Percentiles rank a stretch among this genome's conserved stretches.
Conservation (phyloP, 345 rosid genomes). For the Theobroma cacao region DNA sequence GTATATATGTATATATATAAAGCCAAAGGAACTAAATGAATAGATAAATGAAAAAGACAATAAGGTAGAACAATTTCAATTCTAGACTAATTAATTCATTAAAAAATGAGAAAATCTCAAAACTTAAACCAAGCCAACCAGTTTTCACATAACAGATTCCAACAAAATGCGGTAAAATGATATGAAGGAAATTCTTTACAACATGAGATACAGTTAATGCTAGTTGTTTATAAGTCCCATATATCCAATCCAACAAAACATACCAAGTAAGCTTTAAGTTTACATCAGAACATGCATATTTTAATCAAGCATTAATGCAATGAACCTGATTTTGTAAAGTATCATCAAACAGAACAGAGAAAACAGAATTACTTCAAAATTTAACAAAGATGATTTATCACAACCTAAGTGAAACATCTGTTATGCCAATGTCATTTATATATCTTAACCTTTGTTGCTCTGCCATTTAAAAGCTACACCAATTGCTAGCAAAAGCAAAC, state of each 20-base stretch:
- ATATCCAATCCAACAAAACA: not conserved
- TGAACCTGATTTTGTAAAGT: not conserved
- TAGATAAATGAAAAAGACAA: no score
- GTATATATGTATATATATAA: no score
- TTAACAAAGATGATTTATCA: not conserved
- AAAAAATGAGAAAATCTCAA: not conserved
- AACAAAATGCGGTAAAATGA: not conserved
- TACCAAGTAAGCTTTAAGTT: not conserved
- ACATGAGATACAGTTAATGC: not conserved
- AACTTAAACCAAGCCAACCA: not conserved
- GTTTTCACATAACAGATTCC: slow-evolving; percentile 3
- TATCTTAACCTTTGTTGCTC: not conserved
- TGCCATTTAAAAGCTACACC: not conserved
- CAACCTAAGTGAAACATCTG: not conserved
- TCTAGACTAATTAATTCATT: not conserved
- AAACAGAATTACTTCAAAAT: not conserved
- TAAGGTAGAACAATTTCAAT: not conserved
- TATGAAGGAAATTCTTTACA: not conserved
- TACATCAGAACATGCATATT: not conserved
- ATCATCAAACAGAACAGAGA: not conserved
- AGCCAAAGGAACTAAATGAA: no score
- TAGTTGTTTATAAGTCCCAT: not conserved
- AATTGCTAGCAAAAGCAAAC: not conserved
- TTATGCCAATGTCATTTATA: not conserved
- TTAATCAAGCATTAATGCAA: not conserved